Base-by-base conservation (phyloP, 2,329 filamentous ascomycete species). In the Beauveria caledonica region DNA sequence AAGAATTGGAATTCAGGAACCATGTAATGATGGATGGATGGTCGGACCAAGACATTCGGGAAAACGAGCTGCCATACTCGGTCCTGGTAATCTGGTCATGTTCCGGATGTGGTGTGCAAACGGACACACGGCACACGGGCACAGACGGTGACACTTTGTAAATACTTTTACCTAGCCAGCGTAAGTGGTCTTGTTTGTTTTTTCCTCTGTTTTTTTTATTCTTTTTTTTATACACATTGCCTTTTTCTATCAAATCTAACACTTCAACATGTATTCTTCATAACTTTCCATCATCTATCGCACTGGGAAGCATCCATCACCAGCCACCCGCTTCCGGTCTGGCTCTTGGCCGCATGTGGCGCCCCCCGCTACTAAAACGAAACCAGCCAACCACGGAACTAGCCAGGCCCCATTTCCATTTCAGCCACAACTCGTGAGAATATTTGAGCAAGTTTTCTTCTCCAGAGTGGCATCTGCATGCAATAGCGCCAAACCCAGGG, bases 391-490 rank as follows among this genome's bases (percentile, higher is more conserved):
- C 39, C 51, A 40, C 23, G 39, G 1, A 8, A 17, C 39, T 15
- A 21, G 5, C 33, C 27, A 2, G 21, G 17, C 23, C 17, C 23
- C 39, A 13, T 36, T 33, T 36, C 33, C 13, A 36, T 2, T 15
- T 36, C 11, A 54, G 52, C 52, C 52, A 54, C 52, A 44, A 23
- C n/a, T n/a, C n/a, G 15, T 74, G 72, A 72, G 72, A 66, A 63
- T 69, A 63, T 74, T 74, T 74, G 72, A 74, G 72, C 72, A 74
- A 74, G 71, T 73, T 73, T 71, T 62, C 29, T 29, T 19, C 19
- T 42, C n/a, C 17, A 17, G 10, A 42, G 17, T 42, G 40, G 40
- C n/a, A 42, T 62, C 58, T 62, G 52, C 58, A 60, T 58, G 42
- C 23, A 42, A 39, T 33, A 33, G 64, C 62, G 61, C 63, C 42